Conservation (phyloP, 2,329 filamentous ascomycete genomes). For the Phialocephala sp. region DNA sequence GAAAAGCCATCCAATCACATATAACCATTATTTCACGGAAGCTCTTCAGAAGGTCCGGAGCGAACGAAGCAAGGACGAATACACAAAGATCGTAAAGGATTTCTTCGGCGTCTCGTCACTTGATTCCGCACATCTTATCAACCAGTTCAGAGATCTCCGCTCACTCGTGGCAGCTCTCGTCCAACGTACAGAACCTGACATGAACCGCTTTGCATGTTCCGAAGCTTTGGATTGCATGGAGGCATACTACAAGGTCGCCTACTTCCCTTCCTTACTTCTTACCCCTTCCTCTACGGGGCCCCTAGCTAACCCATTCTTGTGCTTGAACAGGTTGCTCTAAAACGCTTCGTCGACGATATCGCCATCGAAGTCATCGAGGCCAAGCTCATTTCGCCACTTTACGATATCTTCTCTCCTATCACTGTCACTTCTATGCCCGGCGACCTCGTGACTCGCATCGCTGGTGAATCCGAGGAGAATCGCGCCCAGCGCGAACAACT, state of each 20-base stretch:
- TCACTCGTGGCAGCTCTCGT: conserved; percentile 34
- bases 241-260: conserved; percentile 49
- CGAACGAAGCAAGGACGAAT: conserved; percentile 26
- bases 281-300: neutral
- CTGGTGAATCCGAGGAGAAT: conserved; percentile 49
- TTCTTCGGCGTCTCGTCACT: conserved; percentile 37
- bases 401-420: conserved; percentile 48
- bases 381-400: conserved; percentile 46
- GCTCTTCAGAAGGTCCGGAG: conserved; percentile 39
- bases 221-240: conserved; percentile 47
- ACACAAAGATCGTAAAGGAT: conserved; percentile 28
- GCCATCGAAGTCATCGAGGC: conserved; percentile 50
- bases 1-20: conserved; percentile 57
- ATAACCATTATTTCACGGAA: conserved; percentile 54
- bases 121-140: conserved; percentile 29
- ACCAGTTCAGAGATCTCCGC: conserved; percentile 30
- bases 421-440: conserved; percentile 46
- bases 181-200: conserved; percentile 38
- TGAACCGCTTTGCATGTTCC: conserved; percentile 41
- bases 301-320: neutral
- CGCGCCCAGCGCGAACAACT: conserved; percentile 46
- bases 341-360: conserved; percentile 51
- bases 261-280: neutral
- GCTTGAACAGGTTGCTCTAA: conserved; percentile 49
- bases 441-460: conserved; percentile 46